Base-by-base conservation (phyloP, 306 rosid genomes). In the Cicer pinnatifidum region DNA sequence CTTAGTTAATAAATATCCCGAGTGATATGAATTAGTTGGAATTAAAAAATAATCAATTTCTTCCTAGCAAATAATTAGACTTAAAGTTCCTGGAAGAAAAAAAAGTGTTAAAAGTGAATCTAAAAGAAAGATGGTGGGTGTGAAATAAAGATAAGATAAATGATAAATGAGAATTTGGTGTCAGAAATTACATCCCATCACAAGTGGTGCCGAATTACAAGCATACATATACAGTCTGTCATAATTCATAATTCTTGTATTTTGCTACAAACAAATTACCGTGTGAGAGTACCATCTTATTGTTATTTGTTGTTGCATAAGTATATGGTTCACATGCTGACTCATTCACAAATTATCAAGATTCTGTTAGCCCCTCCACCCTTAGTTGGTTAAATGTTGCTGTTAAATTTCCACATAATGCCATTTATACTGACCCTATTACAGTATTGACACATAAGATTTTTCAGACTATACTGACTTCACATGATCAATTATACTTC, bases 151-250 rank as follows among this genome's bases (percentile, higher is more conserved):
- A 75, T 84, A 75, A 82, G 77, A 84, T 81, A 75, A 79, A 75
- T 60, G 82, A 81, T 83, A 75, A 79, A 75, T 60, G 82, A 81
- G 54, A 83, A 81, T 56, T 47, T 81, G 80, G 81, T 86, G 97
- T 86, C 90, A 89, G 89, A 81, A 82, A 71, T 76, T 75, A 54
- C 66, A 77, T 85, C 86, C 19, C 46, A 82, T 76, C 87, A 82
- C 85, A 81, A 81, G 86, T 81, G 67, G 60, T 76, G 77, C 28
- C 53, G 73, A 68, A 83, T 76, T 59, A 74, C 77, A 44, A 53
- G 76, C 75, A 39, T 65, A 59, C 69, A 66, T 6, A 61, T 70
- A 81, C 81, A 85, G 88, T 80, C 88, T 86, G 88, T 71, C 91
- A 80, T 46, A 8, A 69, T 65, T 60, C 80, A 80, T 46, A 8